Conservation (phyloP, 352 stramenopile genomes). For the Paralagenidium karlingii region DNA sequence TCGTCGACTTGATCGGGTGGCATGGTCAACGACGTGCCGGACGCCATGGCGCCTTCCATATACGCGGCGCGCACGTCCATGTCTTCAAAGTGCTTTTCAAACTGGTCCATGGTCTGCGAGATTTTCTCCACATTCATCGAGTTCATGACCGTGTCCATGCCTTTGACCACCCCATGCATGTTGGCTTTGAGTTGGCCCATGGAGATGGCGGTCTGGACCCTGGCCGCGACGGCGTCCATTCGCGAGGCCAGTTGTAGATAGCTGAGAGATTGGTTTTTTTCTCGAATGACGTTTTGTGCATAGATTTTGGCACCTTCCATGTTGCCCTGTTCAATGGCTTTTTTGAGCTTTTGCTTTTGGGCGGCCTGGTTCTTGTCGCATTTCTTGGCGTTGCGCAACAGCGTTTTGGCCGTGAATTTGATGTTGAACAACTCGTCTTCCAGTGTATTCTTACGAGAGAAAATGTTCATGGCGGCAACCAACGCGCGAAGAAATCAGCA, state of each 20-base stretch:
- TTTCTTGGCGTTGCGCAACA: slow-evolving; percentile 91
- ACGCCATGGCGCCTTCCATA: slow-evolving; percentile 97
- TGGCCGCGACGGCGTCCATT: slow-evolving; percentile 93
- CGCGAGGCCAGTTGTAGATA: slow-evolving; percentile 91
- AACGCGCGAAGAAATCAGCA: too few species aligned
- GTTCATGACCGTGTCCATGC: slow-evolving; percentile 94
- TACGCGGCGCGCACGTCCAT: slow-evolving; percentile 96
- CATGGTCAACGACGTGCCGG: slow-evolving; percentile 89
- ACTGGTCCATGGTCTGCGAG: slow-evolving; percentile 95
- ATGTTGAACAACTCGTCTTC: slow-evolving; percentile 86
- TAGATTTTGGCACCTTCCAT: slow-evolving; percentile 97
- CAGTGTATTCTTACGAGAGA: slow-evolving; percentile 73
- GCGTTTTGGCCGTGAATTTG: slow-evolving; percentile 82
- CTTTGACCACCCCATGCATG: slow-evolving; percentile 94
- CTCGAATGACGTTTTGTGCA: slow-evolving; percentile 83
- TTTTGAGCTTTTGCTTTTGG: slow-evolving; percentile 94
- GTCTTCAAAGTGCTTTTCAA: slow-evolving; percentile 98
- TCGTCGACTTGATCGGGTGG: slow-evolving; percentile 96
- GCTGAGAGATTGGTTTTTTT: slow-evolving; percentile 87
- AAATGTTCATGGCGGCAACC: slow-evolving; percentile 78
- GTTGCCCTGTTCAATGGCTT: slow-evolving; percentile 93
- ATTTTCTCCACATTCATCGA: slow-evolving; percentile 98
- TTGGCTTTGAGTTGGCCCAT: slow-evolving; percentile 91
- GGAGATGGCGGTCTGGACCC: slow-evolving; percentile 94
- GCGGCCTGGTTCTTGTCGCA: slow-evolving; percentile 95